Evolutionary conservation across 2,329 filamentous ascomycete genomes (phyloP).

Genomic region (Aspergillus proliferans): DNA sequence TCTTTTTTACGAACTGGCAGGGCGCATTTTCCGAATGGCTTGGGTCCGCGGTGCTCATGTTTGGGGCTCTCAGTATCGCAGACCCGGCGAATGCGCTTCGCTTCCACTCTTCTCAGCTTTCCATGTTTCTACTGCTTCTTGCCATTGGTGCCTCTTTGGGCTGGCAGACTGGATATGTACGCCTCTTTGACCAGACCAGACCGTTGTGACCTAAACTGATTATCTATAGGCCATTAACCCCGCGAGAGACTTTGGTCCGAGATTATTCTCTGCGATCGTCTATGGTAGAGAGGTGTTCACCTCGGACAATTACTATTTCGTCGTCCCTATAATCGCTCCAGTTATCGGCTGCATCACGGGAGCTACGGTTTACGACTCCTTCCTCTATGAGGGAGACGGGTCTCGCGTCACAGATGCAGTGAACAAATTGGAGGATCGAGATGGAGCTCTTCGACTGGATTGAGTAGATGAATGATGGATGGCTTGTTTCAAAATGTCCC

Average conservation of each 20-base stretch:
- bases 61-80: slow-evolving; percentile 20
- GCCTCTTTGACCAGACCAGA: background rate
- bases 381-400: slow-evolving; percentile 24
- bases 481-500: no score
- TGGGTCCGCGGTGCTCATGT: slow-evolving; percentile 25
- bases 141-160: slow-evolving; percentile 24
- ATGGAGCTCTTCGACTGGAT: slow-evolving; percentile 17
- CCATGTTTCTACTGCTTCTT: slow-evolving; percentile 21
- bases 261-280: slow-evolving; percentile 24
- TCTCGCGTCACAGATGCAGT: slow-evolving; percentile 24
- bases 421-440: slow-evolving; percentile 15
- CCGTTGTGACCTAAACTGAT: background rate
- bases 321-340: slow-evolving; percentile 23
- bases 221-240: slow-evolving; percentile 23
- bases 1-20: slow-evolving; percentile 26
- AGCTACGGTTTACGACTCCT: slow-evolving; percentile 19
- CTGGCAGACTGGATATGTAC: slow-evolving; percentile 31
- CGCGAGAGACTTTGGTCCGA: slow-evolving; percentile 24
- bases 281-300: slow-evolving; percentile 26
- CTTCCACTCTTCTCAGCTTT: slow-evolving; percentile 22
- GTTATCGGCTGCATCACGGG: slow-evolving; percentile 22
- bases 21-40: slow-evolving; percentile 24
- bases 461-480: slow-evolving; percentile 2
- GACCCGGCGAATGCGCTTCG: slow-evolving; percentile 20
- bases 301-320: slow-evolving; percentile 21